Percentiles rank a stretch among this genome's conserved stretches.
Conservation (phyloP, 768 basidiomycete species). For the Omphalotus guepiniiformis region DNA sequence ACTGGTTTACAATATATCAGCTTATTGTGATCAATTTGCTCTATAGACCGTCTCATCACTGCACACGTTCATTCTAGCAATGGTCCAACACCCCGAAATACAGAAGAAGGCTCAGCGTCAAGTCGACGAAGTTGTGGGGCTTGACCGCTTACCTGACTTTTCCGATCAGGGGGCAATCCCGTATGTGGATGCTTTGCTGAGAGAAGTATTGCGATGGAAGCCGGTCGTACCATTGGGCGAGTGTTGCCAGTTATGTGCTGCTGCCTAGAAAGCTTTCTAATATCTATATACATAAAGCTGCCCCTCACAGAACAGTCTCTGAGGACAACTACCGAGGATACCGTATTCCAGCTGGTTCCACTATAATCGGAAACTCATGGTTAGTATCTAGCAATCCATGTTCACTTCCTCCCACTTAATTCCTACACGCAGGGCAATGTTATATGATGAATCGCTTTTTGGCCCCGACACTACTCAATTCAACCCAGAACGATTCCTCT, state of each 20-base stretch:
- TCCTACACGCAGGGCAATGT: constrained; percentile 12
- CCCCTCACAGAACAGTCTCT: constrained; percentile 17
- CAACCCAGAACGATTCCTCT: constrained; percentile 25
- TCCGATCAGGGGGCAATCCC: constrained; percentile 17
- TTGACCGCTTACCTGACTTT: constrained; percentile 21
- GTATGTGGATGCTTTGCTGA: constrained; percentile 20
- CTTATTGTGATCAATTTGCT: background rate
- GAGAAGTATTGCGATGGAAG: constrained; percentile 20
- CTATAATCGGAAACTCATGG: constrained; percentile 5
- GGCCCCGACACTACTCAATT: constrained; percentile 25
- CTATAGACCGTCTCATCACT: constrained; percentile 11
- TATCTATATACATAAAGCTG: constrained; percentile 1
- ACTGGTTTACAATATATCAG: background rate
- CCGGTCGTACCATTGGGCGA: constrained; percentile 16
- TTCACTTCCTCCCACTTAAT: too few species aligned
- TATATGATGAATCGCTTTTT: constrained; percentile 19
- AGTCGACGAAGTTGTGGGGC: constrained; percentile 20
- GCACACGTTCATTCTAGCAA: constrained; percentile 18
- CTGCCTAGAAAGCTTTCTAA: background rate
- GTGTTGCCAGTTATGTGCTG: background rate
- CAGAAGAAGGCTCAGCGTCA: constrained; percentile 22
- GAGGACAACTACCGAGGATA: constrained; percentile 27
- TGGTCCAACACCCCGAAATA: constrained; percentile 21
- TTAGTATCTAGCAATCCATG: background rate
- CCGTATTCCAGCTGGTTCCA: constrained; percentile 19